Percentiles rank a stretch among this genome's conserved stretches.
Evolutionary conservation across 208 protist genomes (phyloP).

Genomic region (Angomonas deanei): DNA sequence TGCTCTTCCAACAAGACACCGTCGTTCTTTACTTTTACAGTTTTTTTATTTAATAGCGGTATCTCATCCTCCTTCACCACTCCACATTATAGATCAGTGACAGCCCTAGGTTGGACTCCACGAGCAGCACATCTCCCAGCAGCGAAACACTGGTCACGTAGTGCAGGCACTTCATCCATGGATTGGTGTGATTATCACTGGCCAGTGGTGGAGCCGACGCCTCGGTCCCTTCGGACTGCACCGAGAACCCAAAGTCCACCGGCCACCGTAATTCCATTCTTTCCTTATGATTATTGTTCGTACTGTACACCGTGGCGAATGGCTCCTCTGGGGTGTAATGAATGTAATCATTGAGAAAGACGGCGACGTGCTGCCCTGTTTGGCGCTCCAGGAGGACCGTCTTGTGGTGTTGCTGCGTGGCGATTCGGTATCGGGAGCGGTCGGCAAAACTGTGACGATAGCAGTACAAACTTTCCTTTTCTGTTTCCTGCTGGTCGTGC

Average conservation of each 20-base stretch:
- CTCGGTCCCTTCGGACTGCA: background rate
- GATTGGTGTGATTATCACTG: too few species aligned
- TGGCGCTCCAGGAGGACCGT: background rate
- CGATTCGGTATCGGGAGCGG: background rate
- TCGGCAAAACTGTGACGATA: background rate
- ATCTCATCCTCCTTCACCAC: background rate
- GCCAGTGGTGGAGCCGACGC: background rate
- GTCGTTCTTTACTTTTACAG: too few species aligned
- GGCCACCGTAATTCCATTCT: background rate
- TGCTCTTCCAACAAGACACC: too few species aligned
- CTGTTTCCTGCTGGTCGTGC: too few species aligned
- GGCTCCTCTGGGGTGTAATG: background rate
- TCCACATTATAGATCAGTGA: background rate
- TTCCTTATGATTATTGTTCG: background rate
- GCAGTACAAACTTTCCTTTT: too few species aligned
- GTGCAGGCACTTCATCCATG: background rate
- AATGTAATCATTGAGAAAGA: background rate
- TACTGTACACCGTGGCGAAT: background rate
- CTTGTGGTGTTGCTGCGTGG: background rate
- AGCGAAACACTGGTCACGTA: background rate
- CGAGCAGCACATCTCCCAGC: background rate
- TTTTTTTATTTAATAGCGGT: background rate
- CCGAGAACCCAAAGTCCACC: background rate
- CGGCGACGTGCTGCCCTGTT: background rate
- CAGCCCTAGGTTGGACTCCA: background rate